These are phyloP conservation scores for Vitis riparia DNA, from an alignment of 164 flowering plant species.

Conservation along the genomic window DNA sequence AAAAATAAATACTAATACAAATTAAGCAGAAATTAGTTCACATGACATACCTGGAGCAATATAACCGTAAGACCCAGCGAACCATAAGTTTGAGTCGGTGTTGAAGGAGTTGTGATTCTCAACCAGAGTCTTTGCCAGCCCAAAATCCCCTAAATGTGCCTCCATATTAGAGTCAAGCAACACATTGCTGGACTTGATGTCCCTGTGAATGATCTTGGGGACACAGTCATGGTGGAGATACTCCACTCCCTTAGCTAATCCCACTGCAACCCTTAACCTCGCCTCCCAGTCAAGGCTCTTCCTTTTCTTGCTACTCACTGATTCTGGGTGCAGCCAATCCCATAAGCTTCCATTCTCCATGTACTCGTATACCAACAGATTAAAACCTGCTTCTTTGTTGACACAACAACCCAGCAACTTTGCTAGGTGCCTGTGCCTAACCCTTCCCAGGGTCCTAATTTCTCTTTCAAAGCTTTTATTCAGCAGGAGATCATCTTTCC, in stretches of 20 bases:
- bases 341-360: conserved; percentile 96
- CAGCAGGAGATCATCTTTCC: conserved; percentile 60
- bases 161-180: conserved; percentile 84
- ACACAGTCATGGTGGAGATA: conserved; percentile 96
- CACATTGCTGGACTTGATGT: conserved; percentile 89
- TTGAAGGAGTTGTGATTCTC: conserved; percentile 47
- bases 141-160: conserved; percentile 96
- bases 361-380: conserved; percentile 83
- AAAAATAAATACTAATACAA: not conserved
- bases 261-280: conserved; percentile 71
- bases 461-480: conserved; percentile 85
- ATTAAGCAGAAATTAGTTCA: not conserved
- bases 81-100: conserved; percentile 65
- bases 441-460: conserved; percentile 79
- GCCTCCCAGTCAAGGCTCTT: conserved; percentile 70
- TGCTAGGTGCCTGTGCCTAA: conserved; percentile 92
- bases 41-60: conserved; percentile 84
- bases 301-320: conserved; percentile 42
- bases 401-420: conserved; percentile 78
- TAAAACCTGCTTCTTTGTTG: conserved; percentile 45
- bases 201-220: conserved; percentile 86
- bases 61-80: conserved; percentile 98
- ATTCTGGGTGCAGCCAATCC: conserved; percentile 82
- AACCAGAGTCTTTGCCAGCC: conserved; percentile 67
- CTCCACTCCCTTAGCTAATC: conserved; percentile 87